Evolutionary conservation across 2,329 filamentous ascomycete species (phyloP).

Genomic region (Neofusicoccum umdonicola): DNA sequence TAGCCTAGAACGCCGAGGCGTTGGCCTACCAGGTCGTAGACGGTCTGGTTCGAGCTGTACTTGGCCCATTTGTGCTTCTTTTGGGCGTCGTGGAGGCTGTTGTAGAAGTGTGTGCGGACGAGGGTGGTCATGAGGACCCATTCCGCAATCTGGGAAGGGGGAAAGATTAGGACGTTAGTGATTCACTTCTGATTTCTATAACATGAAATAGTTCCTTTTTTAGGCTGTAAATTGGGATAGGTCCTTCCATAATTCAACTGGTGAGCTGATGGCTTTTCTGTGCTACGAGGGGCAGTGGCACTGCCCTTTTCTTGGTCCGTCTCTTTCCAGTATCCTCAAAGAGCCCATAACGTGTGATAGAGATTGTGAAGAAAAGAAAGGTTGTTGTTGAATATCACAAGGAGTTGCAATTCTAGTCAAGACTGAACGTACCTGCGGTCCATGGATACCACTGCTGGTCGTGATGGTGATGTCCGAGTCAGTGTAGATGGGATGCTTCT

Average conservation of each 20-base stretch:
- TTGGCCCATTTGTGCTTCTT: slow-evolving; percentile 54
- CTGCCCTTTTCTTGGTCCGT: too few relatives aligned
- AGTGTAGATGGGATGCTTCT: slow-evolving; percentile 53
- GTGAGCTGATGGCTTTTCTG: too few relatives aligned
- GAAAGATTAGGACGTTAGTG: background rate
- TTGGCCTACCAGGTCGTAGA: slow-evolving; percentile 58
- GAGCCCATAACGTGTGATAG: too few relatives aligned
- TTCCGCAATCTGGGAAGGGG: slow-evolving; percentile 52
- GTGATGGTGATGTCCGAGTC: slow-evolving; percentile 54
- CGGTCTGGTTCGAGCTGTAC: slow-evolving; percentile 27
- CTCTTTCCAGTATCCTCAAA: too few relatives aligned
- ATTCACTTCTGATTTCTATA: background rate
- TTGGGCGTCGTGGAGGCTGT: slow-evolving; percentile 56
- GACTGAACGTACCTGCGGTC: slow-evolving; percentile 46
- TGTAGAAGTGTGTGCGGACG: slow-evolving; percentile 56
- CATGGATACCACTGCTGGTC: slow-evolving; percentile 57
- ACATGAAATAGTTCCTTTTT: too few relatives aligned
- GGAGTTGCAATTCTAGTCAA: background rate
- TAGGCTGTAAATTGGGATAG: too few relatives aligned
- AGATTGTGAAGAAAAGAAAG: too few relatives aligned
- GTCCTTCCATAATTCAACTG: too few relatives aligned
- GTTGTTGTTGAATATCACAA: too few relatives aligned
- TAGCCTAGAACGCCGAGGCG: slow-evolving; percentile 61
- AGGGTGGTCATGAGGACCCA: slow-evolving; percentile 65
- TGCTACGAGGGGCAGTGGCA: too few relatives aligned